Conservation (phyloP, 1,284 basidiomycete genomes). For the Boletus smithii region DNA sequence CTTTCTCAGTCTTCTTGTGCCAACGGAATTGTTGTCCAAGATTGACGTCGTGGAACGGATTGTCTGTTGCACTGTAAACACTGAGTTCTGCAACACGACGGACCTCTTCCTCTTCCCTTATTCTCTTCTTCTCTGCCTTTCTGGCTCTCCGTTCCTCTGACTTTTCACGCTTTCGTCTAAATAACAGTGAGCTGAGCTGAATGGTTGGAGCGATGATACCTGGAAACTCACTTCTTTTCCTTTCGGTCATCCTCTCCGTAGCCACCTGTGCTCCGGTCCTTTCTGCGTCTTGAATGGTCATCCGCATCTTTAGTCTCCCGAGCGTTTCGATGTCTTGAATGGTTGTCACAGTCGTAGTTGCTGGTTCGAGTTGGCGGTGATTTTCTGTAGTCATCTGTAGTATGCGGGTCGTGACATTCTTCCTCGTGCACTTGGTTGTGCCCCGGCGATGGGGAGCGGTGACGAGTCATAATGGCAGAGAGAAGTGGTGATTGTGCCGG, state of each 20-base stretch:
- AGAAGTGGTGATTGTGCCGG: neutral
- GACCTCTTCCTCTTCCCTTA: conserved; percentile 82
- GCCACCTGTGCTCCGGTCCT: conserved; percentile 43
- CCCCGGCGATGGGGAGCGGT: conserved; percentile 46
- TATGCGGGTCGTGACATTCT: conserved; percentile 27
- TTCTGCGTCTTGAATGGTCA: conserved; percentile 38
- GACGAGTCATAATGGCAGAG: conserved; percentile 32
- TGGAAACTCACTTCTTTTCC: conserved; percentile 58
- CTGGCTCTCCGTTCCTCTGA: conserved; percentile 74
- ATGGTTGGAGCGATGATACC: neutral
- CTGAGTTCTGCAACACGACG: conserved; percentile 85
- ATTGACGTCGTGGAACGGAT: conserved; percentile 97
- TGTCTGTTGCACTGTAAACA: conserved; percentile 91
- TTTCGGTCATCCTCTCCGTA: conserved; percentile 42
- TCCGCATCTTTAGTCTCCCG: conserved; percentile 36
- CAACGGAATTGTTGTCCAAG: conserved; percentile 94
- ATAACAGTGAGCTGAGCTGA: conserved; percentile 18
- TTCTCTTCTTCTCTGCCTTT: conserved; percentile 78
- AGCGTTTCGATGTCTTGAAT: conserved; percentile 41
- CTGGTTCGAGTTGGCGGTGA: conserved; percentile 42
- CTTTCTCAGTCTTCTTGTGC: conserved; percentile 98
- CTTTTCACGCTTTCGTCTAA: conserved; percentile 75
- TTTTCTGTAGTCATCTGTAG: conserved; percentile 33
- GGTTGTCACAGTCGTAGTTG: conserved; percentile 37
- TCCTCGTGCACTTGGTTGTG: conserved; percentile 36